Evolutionary conservation across 495 filamentous ascomycete genomes (phyloP), one percentile per base, ranked within the genome.

Genomic region (Xylaria grammica): DNA sequence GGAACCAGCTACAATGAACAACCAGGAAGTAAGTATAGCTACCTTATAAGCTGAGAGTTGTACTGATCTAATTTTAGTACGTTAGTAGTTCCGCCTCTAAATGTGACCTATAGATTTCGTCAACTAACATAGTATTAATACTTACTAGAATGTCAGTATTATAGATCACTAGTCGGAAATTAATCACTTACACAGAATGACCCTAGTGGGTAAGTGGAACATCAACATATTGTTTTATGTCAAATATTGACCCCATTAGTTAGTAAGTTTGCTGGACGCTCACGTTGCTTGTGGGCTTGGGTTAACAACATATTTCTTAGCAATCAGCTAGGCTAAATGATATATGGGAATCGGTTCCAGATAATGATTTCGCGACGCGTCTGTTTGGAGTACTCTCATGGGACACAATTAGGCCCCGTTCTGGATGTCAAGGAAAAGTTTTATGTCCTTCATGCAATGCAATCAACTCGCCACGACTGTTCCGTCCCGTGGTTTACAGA

Each of bases 111-210:
- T 50, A 22, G 26, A 49, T 8, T 49, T 6, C 22, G 4, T 29
- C 29, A 26, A 50, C 46, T 50, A 29, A 50, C 29, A 0, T 29
- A 3, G 9, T 29, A 4, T 27, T 26, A 1, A 3, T 15, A n/a
- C n/a, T n/a, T n/a, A n/a, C n/a, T 50, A 50, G 46, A 27, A 50
- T 29, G 46, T 50, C n/a, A 50, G 46, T 50, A 26, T 4, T 50
- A 13, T 13, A 29, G 24, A 29, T 29, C 26, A 50, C 22, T 50
- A 50, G 26, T 13, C 26, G 13, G 2, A 19, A 50, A 2, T 29
- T 13, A 1, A 29, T 50, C 24, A 50, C 46, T 50, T 1, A 50
- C 24, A 50, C 46, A 6, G 11, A 19, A 50, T 50, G 10, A 5
- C 29, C 24, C 24, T 27, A 50, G 46, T 0, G 17, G 5, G 46